Evolutionary conservation across 1,139 yeast species (phyloP), one percentile per base, ranked within the genome.

Genomic region (Blastobotrys serpentis): DNA sequence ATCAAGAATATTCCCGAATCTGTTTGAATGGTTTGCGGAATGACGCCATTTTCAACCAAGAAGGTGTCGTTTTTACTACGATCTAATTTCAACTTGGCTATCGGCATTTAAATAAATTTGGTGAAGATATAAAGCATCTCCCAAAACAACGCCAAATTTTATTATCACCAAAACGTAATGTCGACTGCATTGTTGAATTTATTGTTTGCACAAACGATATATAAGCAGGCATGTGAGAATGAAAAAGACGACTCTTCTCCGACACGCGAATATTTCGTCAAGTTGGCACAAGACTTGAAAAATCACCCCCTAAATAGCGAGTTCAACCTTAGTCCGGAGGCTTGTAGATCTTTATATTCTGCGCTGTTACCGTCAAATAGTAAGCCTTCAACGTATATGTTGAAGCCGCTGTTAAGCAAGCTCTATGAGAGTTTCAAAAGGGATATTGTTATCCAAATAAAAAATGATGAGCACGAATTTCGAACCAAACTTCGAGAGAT

Each of bases 381-480:
- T 1, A 49, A 55, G 13, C 64, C 64, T 5, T 59, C 64, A 1
- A 56, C 53, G 14, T 58, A 58, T 7, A 60, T 57, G 55, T 52
- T 63, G 16, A 56, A 53, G 46, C 62, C 65, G 30, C 43, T 63
- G 32, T 50, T 63, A 26, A 57, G 56, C 10, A 61, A 60, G 44
- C 56, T 63, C 1, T 63, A 61, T 45, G 65, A 63, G 40, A 57
- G 62, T n/a, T 63, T 61, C 44, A 59, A 60, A 40, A 54, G 57
- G 17, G 65, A 61, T 43, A 53, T 58, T 22, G 53, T 58, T 10
- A 46, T 52, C 10, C 62, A 62, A 43, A 65, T 71, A 30, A 57
- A 58, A 30, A 57, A 61, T 4, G 70, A 67, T 44, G 75, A 71
- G 51, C 56, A 56, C 29, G 61, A 59, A 11, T 69, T 61, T 50